Base-by-base conservation (phyloP, 495 filamentous ascomycete species). In the Geopyxis carbonaria region DNA sequence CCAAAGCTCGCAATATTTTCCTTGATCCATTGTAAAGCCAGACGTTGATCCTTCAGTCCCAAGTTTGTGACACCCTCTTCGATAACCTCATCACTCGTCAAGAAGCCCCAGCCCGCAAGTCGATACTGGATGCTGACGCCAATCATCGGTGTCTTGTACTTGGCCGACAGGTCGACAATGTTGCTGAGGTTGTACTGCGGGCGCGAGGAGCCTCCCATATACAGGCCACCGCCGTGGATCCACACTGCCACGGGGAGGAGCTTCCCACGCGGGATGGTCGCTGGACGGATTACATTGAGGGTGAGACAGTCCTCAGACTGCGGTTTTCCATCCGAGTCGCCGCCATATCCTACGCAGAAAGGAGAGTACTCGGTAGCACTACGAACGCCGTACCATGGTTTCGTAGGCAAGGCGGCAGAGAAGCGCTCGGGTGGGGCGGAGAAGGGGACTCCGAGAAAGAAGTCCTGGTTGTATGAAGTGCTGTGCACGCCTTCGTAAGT, bases 371-470 rank as follows among this genome's bases (percentile, higher is more conserved):
- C n/a, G n/a, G n/a, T n/a, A n/a, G n/a, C n/a, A 34, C 40, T 33
- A 18, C 11, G 24, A 7, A 24, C 14, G 4, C 40, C 31, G n/a
- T 34, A 25, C n/a, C n/a, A n/a, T n/a, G n/a, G n/a, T n/a, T n/a
- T n/a, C n/a, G n/a, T n/a, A n/a, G n/a, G n/a, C n/a, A n/a, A n/a
- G n/a, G n/a, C n/a, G n/a, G n/a, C n/a, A n/a, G n/a, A n/a, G n/a
- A n/a, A n/a, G n/a, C n/a, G n/a, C n/a, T n/a, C n/a, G 15, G 49
- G 33, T 13, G 50, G 46, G 30, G 65, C 59, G 20, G 64, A 59
- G 55, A 63, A 69, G 4, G 64, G 63, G 8, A 68, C 62, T 16
- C 63, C 62, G 16, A 65, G 48, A 42, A 66, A 68, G 38, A 60
- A 57, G 31, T 66, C 65, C 39, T 66, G 63, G 18, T 59, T 36